Evolutionary conservation across 2,329 filamentous ascomycete genomes (phyloP), one percentile per base, ranked within the genome.

Genomic region (Alternaria sp.): DNA sequence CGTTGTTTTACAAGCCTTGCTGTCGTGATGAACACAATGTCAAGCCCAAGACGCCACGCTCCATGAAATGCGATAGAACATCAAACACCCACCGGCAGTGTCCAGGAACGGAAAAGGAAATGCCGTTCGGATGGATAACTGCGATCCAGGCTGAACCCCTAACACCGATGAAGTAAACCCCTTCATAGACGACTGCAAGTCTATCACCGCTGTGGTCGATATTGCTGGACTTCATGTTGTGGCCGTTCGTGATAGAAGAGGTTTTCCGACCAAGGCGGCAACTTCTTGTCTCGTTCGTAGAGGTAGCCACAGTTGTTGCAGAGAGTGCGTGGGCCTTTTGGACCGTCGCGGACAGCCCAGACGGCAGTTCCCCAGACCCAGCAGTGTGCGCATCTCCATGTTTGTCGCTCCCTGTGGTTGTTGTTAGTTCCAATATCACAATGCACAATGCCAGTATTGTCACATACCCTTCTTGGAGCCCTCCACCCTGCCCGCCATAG

Each of bases 281-380:
- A 85, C 68, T 90, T 90, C 80, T 92, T 91, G 80, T 96, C 92
- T 58, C 93, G 90, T 81, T 97, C 95, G 78, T 92, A 97, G 19
- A 95, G 82, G 71, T 94, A 90, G 60, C 93, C 95, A 78, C 95
- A 98, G 78, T 97, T 97, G 81, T 94, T 92, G 83, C 95, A 98
- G 5, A 98, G 88, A 28, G 92, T 91, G 81, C 92, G 91, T 67
- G 92, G 87, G 58, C 94, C 95, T 58, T 88, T 85, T 13, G 96
- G 96, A 23, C 96, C 96, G 81, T 98, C 94, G 72, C 96, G 86
- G 4, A 98, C 95, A 52, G 93, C 94, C 96, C 96, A 99, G 9
- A 97, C 93, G 26, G 93, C 91, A 52, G 90, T 90, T 15, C 95
- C 96, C 89, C 92, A 95, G 32, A 97, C 89, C 64, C 86, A 86